Evolutionary conservation across 176 grass and related monocot species (phyloP), one percentile per base, ranked within the genome.

Genomic region (Paspalum vaginatum): DNA sequence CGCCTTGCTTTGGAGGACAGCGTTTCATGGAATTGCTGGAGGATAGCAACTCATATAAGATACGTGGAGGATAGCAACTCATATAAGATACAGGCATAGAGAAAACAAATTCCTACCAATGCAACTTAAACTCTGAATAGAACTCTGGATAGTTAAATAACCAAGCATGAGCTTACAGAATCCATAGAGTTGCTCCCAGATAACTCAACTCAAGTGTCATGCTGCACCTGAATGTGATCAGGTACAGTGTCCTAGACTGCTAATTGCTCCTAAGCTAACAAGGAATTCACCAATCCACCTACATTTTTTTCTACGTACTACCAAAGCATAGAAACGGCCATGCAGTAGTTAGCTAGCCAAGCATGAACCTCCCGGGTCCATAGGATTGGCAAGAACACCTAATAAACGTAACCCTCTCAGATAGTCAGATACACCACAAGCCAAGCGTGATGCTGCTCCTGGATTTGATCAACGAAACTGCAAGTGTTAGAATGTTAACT

Each of bases 11-110:
- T 98, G 82, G 84, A 89, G 11, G 90, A 95, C 71, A 98, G 50
- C 71, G 78, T 77, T 46, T 93, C 84, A 46, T 89, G 86, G 73
- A 98, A 98, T 98, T 91, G 84, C 96, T 98, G 92, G 17, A 63
- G 79, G 71, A 87, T 13, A 51, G 76, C 7, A 75, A 20, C 26
- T 40, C 40, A 62, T 8, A 46, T 88, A 26, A 84, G 75, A 51
- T 12, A 52, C n/a, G n/a, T n/a, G n/a, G n/a, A n/a, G n/a, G n/a
- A n/a, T n/a, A n/a, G n/a, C 11, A 75, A 14, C 22, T 9, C 38
- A 24, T 14, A 46, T 88, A 26, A 83, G 75, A 51, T 12, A 52
- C 11, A 75, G 20, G 37, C 38, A 24, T 14, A 68, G 42, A 10
- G 16, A 79, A 26, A 10, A 68, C 26, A 18, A 27, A 67, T 61